Base-by-base conservation (phyloP, 306 rosid genomes). In the Crataegus laevigata region DNA sequence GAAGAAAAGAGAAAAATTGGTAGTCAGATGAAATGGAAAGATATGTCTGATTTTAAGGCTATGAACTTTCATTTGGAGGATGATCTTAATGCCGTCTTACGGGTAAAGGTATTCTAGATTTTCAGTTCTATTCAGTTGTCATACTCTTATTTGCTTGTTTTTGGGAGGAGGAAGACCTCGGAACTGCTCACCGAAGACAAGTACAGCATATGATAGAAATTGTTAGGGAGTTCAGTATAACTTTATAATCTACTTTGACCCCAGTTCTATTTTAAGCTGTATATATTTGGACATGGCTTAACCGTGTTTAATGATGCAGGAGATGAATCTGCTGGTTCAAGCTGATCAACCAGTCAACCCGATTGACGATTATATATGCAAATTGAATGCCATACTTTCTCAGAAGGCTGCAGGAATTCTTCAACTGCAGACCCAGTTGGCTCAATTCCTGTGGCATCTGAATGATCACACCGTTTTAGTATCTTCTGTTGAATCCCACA, bases 91-190 rank as follows among this genome's bases (percentile, higher is more conserved):
- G 86, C 90, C 61, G 85, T 94, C 59, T 79, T 92, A 76, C 89
- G 89, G 97, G 99, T 94, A 84, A 62, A 30, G 34, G 79, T 76
- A 54, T 42, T 68, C 26, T 77, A 34, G 28, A 34, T 36, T 65
- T 71, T 72, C 68, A 34, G 42, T 66, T 65, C 6, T 47, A 67
- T 40, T 81, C 10, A 81, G 25, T 69, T 40, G 21, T 71, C 80
- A 52, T 61, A 69, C 64, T 69, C 47, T 80, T 28, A 69, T 63
- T 54, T 81, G 71, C 54, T 78, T 61, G 69, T 54, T 59, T 61
- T 34, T 70, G 91, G 98, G 98, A 94, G 78, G 98, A 91, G 91
- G 96, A 91, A 87, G 85, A 86, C 77, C 96, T 94, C 38, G 94
- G 91, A 67, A 81, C 85, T 76, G 93, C 94, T 78, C 97, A 94